Evolutionary conservation across 352 stramenopile genomes (phyloP).

Genomic region (Thalassiosira hispida): DNA sequence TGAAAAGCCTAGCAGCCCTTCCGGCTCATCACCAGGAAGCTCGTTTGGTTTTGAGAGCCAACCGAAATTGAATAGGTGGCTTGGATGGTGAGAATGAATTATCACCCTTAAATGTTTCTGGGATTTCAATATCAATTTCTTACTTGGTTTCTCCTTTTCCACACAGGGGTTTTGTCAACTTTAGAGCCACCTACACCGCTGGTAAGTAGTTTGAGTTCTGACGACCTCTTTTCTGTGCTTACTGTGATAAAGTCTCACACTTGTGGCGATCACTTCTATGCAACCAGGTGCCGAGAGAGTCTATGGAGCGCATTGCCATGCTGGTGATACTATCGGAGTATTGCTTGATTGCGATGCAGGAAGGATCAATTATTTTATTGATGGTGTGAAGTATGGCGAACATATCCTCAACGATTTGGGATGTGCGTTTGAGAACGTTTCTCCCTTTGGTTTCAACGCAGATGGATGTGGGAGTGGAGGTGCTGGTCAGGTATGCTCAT

Average conservation of each 20-base stretch:
- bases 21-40: conserved; percentile 49
- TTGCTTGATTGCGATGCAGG: conserved; percentile 98
- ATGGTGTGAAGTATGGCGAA: conserved; percentile 98
- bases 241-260: too few species aligned
- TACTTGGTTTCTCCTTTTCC: conserved; percentile 82
- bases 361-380: conserved; percentile 97
- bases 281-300: conserved; percentile 88
- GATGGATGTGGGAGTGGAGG: conserved; percentile 84
- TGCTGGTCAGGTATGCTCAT: conserved; percentile 63
- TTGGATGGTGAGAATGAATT: conserved; percentile 56
- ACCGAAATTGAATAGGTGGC: conserved; percentile 62
- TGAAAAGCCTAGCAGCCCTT: conserved; percentile 79
- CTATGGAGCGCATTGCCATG: conserved; percentile 88
- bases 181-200: conserved; percentile 90
- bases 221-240: too few species aligned
- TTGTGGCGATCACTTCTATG: too few species aligned
- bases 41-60: conserved; percentile 58
- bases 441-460: conserved; percentile 85
- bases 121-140: conserved; percentile 21
- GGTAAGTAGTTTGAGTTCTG: too few species aligned
- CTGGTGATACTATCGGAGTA: conserved; percentile 98
- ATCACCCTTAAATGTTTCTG: not conserved
- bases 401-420: conserved; percentile 97
- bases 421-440: conserved; percentile 95
- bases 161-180: conserved; percentile 97